Evolutionary conservation across 2,329 filamentous ascomycete species (phyloP).

Genomic region (Coniella lustricola): DNA sequence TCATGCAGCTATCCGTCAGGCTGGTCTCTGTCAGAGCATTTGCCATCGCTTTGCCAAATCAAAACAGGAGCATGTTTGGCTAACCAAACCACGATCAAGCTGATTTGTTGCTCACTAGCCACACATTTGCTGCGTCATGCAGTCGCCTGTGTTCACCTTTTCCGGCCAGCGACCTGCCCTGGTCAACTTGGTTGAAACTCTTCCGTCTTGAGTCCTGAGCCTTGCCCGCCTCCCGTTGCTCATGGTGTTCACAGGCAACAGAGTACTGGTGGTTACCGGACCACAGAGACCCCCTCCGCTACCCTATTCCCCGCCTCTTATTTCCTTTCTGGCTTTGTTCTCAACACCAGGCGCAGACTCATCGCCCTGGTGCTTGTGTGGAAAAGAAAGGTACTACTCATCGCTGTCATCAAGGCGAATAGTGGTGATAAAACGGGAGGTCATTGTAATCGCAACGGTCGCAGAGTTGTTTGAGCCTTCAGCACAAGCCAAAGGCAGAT

Average conservation of each 20-base stretch:
- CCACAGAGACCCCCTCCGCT: no score
- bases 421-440: constrained; percentile 9
- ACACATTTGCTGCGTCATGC: constrained; percentile 32
- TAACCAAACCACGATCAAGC: constrained; percentile 33
- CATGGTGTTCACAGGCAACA: neutral
- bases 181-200: constrained; percentile 34
- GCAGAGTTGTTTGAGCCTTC: constrained; percentile 21
- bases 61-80: constrained; percentile 35
- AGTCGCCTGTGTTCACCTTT: constrained; percentile 34
- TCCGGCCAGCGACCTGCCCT: constrained; percentile 27
- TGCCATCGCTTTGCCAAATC: constrained; percentile 29
- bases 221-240: constrained; percentile 1
- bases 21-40: constrained; percentile 33
- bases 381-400: neutral
- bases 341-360: neutral
- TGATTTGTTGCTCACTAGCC: constrained; percentile 28
- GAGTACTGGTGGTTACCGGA: neutral
- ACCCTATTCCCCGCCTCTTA: no score
- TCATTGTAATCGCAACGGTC: constrained; percentile 6
- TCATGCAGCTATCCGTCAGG: constrained; percentile 41
- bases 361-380: constrained; percentile 3
- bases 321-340: neutral
- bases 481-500: constrained; percentile 8
- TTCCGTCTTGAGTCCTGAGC: constrained; percentile 28
- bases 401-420: constrained; percentile 2